Evolutionary conservation across 1,284 basidiomycete species (phyloP), one percentile per base, ranked within the genome.

Genomic region (Leccinum subspadiceum): DNA sequence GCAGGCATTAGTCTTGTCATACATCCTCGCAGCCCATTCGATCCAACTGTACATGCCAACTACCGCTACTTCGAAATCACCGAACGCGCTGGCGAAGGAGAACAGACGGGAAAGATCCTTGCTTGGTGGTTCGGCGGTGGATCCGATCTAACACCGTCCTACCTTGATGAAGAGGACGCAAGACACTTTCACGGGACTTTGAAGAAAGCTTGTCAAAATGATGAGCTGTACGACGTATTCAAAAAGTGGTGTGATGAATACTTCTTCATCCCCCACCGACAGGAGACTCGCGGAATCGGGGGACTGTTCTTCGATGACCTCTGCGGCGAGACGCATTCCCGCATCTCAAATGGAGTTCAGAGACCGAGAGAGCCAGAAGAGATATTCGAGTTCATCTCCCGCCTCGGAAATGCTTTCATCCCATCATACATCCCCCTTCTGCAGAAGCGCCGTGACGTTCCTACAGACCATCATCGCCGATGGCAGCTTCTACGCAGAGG

Each of bases 101-200:
- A 73, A 37, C 66, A 73, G 39, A 68, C 69, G 37, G 67, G 76
- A 56, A 73, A 78, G 10, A 75, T 92, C 12, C 75, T 94, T 41
- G 90, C 94, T 8, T 99, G 96, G 95, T 99, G 97, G 97, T 99
- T 98, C 70, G 96, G 96, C 50, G 96, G 96, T 39, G 96, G 96
- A n/a, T 87, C 88, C 3, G 96, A 99, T 74, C 82, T 99, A 52
- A 99, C 97, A 0, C 97, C 97, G 1, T 90, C 90, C 12, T 98
- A 98, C 75, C 83, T 99, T 8, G 94, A 90, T 76, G 86, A 89
- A 62, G 90, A 92, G 62, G 96, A 99, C 73, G 93, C 88, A 2
- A 71, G 75, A 24, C 93, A 96, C 73, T 99, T 98, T 79, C 97
- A 99, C 78, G 64, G 73, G 37, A 89, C 86, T 2, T 77, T 96